Evolutionary conservation across 768 basidiomycete genomes (phyloP).

Genomic region (Boletus patriciae): DNA sequence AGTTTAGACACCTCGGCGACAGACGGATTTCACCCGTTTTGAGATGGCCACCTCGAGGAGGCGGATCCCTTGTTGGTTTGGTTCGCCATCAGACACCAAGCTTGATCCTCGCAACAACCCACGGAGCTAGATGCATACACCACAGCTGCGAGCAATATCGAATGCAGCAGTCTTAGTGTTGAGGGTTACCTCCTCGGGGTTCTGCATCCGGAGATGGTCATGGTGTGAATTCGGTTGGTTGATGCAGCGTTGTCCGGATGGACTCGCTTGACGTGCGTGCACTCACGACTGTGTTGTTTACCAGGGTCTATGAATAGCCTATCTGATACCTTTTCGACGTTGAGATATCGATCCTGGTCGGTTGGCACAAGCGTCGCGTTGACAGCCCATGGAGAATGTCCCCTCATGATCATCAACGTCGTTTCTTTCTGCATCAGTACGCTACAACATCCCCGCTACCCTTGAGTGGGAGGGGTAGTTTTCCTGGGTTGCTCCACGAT

Average conservation of each 20-base stretch:
- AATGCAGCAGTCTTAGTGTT: background rate
- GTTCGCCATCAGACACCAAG: background rate
- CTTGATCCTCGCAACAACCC: background rate
- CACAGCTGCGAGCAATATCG: background rate
- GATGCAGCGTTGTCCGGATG: too few species aligned
- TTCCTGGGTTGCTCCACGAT: too few species aligned
- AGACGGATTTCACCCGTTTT: background rate
- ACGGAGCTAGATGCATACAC: background rate
- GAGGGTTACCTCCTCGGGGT: background rate
- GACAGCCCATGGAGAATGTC: too few species aligned
- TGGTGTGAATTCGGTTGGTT: background rate
- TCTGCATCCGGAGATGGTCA: background rate
- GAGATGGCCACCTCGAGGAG: background rate
- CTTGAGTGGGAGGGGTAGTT: background rate
- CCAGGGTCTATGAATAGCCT: background rate
- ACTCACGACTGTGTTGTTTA: background rate
- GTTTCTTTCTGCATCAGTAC: background rate
- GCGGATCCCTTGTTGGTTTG: background rate
- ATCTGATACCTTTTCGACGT: background rate
- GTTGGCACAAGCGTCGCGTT: background rate
- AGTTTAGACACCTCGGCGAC: background rate
- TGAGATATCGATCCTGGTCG: background rate
- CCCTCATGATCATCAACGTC: background rate
- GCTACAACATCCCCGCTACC: background rate
- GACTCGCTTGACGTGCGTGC: background rate